phyloP scores from a whole-genome alignment of 1,284 basidiomycete genomes.

The Ceraceosorus guamensis region DNA sequence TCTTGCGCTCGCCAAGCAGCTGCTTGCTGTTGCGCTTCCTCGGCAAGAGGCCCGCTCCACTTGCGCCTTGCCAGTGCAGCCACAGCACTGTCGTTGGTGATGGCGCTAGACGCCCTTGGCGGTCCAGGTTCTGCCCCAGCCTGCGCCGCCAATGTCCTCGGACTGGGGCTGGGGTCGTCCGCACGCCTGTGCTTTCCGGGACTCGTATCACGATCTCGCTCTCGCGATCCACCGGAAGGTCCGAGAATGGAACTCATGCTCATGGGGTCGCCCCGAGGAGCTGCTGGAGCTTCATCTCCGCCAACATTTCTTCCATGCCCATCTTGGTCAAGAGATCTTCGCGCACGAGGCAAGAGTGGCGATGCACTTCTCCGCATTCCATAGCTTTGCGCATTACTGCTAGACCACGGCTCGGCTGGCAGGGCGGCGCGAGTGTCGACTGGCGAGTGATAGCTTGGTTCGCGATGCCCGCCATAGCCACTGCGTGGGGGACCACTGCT shows the following conservation, averaged over 20 bases:
- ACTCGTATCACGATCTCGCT: constrained; percentile 16
- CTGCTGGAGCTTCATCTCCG: background rate
- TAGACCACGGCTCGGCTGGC: too few species aligned
- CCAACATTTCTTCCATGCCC: too few species aligned
- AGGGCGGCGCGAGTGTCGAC: too few species aligned
- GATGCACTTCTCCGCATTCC: too few species aligned
- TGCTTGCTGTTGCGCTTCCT: constrained; percentile 19
- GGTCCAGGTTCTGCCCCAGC: constrained; percentile 15
- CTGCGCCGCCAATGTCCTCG: constrained; percentile 6
- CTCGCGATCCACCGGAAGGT: constrained; percentile 16
- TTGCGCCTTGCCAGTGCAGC: constrained; percentile 26
- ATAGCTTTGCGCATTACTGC: too few species aligned
- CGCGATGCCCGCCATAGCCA: too few species aligned
- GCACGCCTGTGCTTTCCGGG: background rate
- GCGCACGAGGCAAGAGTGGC: too few species aligned
- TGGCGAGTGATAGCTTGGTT: too few species aligned
- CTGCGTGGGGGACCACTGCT: too few species aligned
- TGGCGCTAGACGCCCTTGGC: constrained; percentile 12
- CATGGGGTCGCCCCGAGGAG: constrained; percentile 25
- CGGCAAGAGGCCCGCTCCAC: constrained; percentile 29
- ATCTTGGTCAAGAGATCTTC: too few species aligned
- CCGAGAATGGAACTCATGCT: constrained; percentile 37
- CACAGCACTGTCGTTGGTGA: constrained; percentile 13
- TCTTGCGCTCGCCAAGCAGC: constrained; percentile 11
- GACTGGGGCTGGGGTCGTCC: background rate